These are phyloP conservation scores for Stephanodiscus triporus DNA, from an alignment of 108 stramenopile genomes.

Conservation along the genomic window DNA sequence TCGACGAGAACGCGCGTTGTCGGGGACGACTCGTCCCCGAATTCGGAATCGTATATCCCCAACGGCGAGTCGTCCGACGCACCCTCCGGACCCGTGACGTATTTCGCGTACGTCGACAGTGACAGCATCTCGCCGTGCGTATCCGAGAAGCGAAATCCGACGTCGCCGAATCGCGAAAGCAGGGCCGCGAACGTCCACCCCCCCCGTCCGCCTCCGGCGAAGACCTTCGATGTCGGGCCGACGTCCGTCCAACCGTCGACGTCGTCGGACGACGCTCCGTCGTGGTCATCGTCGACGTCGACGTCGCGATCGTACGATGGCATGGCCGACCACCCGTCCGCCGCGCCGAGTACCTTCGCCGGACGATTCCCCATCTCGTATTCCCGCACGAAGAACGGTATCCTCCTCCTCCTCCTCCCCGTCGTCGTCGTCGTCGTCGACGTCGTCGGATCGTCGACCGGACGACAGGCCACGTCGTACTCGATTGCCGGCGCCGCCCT, in stretches of 20 bases:
- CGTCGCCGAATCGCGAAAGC: conserved; percentile 62
- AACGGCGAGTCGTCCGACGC: conserved; percentile 77
- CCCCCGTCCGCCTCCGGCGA: conserved; percentile 36
- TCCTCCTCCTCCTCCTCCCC: conserved; percentile 9
- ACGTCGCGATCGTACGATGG: conserved; percentile 32
- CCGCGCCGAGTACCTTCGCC: conserved; percentile 68
- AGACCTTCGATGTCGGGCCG: conserved; percentile 13
- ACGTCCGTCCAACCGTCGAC: conserved; percentile 25
- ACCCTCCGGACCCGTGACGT: conserved; percentile 62
- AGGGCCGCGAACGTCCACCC: conserved; percentile 66
- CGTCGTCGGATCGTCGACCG: conserved; percentile 24
- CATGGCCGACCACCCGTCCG: conserved; percentile 70
- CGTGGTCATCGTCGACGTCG: not conserved
- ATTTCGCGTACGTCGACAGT: conserved; percentile 70
- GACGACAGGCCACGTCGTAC: conserved; percentile 17
- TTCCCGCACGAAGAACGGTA: conserved; percentile 54
- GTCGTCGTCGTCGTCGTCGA: not conserved
- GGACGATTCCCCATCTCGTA: conserved; percentile 73
- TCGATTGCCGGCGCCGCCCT: conserved; percentile 21
- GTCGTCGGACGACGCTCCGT: not conserved
- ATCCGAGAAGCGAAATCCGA: conserved; percentile 77
- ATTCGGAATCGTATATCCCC: conserved; percentile 84
- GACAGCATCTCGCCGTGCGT: conserved; percentile 80
- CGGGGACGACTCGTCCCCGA: conserved; percentile 53
- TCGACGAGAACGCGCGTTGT: conserved; percentile 50